These are phyloP conservation scores for Geotrichum candidum DNA, from an alignment of 1,139 yeast species.

Conservation along the genomic window DNA sequence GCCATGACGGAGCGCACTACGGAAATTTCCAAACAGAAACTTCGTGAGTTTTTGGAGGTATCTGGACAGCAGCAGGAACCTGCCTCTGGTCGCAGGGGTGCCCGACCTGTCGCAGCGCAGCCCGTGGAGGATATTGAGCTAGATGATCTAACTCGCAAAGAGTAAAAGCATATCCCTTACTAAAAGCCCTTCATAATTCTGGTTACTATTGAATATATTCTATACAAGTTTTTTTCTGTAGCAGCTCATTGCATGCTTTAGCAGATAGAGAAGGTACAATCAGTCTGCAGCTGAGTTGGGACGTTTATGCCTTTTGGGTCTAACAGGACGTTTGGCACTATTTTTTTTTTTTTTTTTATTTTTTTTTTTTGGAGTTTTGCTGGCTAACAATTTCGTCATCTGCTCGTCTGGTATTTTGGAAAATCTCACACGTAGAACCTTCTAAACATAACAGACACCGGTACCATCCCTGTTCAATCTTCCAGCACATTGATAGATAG, in stretches of 20 bases:
- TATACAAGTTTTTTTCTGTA: too few species aligned
- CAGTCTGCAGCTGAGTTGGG: background rate
- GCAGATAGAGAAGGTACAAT: background rate
- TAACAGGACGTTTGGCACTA: background rate
- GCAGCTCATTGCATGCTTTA: background rate
- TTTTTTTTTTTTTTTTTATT: background rate
- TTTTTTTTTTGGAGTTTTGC: background rate
- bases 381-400: background rate
- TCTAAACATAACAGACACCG: background rate
- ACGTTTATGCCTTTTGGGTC: background rate
- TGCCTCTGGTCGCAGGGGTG: constrained; percentile 5
- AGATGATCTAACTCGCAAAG: constrained; percentile 9
- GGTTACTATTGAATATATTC: background rate
- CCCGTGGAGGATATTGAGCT: constrained; percentile 13
- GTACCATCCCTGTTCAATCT: background rate
- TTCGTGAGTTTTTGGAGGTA: constrained; percentile 35
- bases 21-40: constrained; percentile 51
- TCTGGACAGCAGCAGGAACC: constrained; percentile 7
- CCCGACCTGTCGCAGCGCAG: background rate
- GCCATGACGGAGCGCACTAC: constrained; percentile 55
- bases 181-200: too few species aligned
- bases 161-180: background rate
- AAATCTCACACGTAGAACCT: background rate
- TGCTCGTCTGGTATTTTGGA: background rate
- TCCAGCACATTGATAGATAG: background rate